A percentile compares a stretch with the other conserved stretches of the same genome.
These are phyloP conservation scores for Sordariomycetes sp. DNA, from an alignment of 2,329 filamentous ascomycete genomes.

Conservation along the genomic window DNA sequence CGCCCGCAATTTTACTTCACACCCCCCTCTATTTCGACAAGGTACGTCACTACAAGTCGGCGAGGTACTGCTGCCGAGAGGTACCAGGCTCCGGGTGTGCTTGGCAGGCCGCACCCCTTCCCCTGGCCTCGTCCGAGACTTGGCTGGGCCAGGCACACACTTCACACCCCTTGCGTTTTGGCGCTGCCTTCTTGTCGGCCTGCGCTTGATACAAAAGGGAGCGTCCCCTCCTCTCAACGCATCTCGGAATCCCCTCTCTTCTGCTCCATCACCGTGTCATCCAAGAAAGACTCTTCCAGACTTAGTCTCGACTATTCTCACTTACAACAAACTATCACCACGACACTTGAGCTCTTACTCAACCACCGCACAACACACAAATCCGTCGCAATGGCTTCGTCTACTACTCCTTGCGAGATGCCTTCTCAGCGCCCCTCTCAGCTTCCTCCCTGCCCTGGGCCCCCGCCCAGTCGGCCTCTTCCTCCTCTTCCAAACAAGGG, in stretches of 20 bases:
- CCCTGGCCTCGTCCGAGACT: constrained; percentile 4
- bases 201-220: constrained; percentile 4
- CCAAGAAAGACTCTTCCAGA: not conserved
- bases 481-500: constrained; percentile 53
- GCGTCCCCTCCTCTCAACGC: constrained; percentile 5
- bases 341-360: not conserved
- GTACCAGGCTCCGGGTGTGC: not conserved
- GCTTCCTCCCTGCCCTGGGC: constrained; percentile 57
- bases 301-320: not conserved
- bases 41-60: not conserved
- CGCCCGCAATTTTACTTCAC: not conserved
- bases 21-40: not conserved
- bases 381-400: constrained; percentile 3
- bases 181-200: not conserved
- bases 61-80: not conserved
- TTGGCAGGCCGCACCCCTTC: constrained; percentile 1
- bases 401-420: constrained; percentile 27
- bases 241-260: not conserved
- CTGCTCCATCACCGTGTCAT: not conserved
- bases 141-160: constrained; percentile 2
- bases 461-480: constrained; percentile 53
- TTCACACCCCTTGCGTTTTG: not conserved
- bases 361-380: constrained; percentile 8
- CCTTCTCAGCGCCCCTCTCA: constrained; percentile 53
- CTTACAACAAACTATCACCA: constrained; percentile 5